Base-by-base conservation (phyloP, 2,329 filamentous ascomycete species). In the Cladosporium sphaerospermum region DNA sequence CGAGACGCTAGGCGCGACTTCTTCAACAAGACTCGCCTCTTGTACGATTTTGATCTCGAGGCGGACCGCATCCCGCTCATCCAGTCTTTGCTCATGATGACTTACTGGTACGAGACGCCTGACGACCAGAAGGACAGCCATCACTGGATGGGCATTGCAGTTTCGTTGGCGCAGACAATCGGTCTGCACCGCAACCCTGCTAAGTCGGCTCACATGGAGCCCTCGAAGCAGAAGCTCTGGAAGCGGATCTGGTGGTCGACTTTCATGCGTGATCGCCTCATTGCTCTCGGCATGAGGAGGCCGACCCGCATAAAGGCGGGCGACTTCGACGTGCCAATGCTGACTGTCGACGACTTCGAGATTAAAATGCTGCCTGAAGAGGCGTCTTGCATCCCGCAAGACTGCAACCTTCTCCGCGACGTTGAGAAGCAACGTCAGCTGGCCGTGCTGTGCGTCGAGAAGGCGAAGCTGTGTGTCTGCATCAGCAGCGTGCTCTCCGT, bases 161-260 rank as follows among this genome's bases (percentile, higher is more conserved):
- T 95, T 55, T 96, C 91, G 10, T 76, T 96, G 44, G 91, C 90
- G 49, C 89, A 96, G 69, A 96, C 91, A 10, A 96, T 96, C 59
- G 91, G 92, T 5, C 78, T 96, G 14, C 90, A 97, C 70, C 86
- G 91, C 57, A 88, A 96, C 63, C 89, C 90, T 2, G 80, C 80
- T 31, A 86, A 84, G 54, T 89, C 88, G 8, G 41, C 59, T 13
- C 84, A 81, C 61, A 89, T 96, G 80, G 80, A 86, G 37, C 71
- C 74, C 3, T 78, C 81, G 50, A 86, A 88, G 64, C 87, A 90
- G 66, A 88, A 84, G 64, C 75, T 96, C 47, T 95, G 91, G 88
- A 96, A 95, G 73, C 81, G 91, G 50, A 93, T 96, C 61, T 97
- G 92, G 92, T 97, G 92, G 92, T 95, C 88, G 32, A 95, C 89